A percentile compares a stretch with the other conserved stretches of the same genome.
These are phyloP conservation scores for Suillus tomentosus DNA, from an alignment of 768 basidiomycete genomes.

Conservation along the genomic window DNA sequence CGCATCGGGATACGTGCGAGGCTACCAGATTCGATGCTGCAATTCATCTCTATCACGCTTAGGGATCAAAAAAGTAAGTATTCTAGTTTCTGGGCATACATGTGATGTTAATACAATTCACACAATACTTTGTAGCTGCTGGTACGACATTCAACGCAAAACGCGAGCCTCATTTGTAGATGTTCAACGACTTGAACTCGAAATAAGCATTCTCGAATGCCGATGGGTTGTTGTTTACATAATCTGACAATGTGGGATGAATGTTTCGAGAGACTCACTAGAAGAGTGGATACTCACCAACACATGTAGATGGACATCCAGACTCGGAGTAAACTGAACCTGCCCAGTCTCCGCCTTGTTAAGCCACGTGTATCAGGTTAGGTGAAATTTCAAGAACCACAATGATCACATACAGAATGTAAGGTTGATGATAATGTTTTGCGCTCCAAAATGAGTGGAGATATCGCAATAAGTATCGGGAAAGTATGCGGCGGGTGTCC, in stretches of 20 bases:
- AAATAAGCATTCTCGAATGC: conserved; percentile 41
- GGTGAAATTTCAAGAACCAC: conserved; percentile 15
- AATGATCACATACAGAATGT: conserved; percentile 27
- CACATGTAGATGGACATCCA: conserved; percentile 30
- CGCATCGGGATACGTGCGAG: not conserved
- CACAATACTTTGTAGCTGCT: not conserved
- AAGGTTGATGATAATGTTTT: conserved; percentile 67
- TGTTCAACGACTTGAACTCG: conserved; percentile 37
- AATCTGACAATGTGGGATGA: conserved; percentile 22
- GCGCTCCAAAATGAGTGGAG: conserved; percentile 48
- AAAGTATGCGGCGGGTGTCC: conserved; percentile 62
- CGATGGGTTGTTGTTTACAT: conserved; percentile 38
- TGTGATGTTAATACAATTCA: not conserved
- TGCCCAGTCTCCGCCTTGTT: conserved; percentile 33
- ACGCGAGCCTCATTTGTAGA: conserved; percentile 32
- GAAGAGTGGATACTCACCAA: conserved; percentile 21
- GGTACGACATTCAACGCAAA: not conserved
- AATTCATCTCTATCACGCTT: not conserved
- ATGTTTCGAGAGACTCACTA: too few species aligned
- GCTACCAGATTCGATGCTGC: not conserved
- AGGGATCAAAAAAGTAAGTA: not conserved
- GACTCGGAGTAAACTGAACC: conserved; percentile 24
- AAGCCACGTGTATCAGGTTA: not conserved
- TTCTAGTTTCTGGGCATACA: not conserved
- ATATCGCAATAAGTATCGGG: conserved; percentile 63